Evolutionary conservation across 805 yeast species (phyloP).

Genomic region (Candida tallmaniae): DNA sequence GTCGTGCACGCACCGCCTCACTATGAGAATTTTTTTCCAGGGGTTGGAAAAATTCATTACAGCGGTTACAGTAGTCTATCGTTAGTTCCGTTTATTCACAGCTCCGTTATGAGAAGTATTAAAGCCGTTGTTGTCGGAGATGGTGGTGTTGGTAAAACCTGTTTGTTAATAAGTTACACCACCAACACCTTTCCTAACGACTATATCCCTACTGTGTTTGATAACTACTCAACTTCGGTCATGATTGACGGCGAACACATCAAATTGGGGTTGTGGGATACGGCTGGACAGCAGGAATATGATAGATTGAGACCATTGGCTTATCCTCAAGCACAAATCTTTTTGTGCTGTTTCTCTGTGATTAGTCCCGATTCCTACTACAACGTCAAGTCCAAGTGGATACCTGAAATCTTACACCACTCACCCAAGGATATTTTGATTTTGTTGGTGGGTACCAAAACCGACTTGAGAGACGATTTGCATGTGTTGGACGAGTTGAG

Average conservation of each 20-base stretch:
- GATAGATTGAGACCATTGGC: slow-evolving; percentile 85
- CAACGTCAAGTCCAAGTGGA: slow-evolving; percentile 71
- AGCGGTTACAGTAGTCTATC: too few relatives aligned
- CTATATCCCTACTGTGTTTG: slow-evolving; percentile 91
- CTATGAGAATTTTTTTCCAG: too few relatives aligned
- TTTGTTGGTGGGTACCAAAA: slow-evolving; percentile 81
- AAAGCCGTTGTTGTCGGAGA: slow-evolving; percentile 94
- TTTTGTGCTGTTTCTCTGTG: slow-evolving; percentile 80
- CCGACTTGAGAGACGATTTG: slow-evolving; percentile 79
- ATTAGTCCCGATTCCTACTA: slow-evolving; percentile 76
- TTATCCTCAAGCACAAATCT: slow-evolving; percentile 89
- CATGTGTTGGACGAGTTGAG: slow-evolving; percentile 66
- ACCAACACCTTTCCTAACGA: slow-evolving; percentile 92
- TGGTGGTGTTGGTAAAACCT: slow-evolving; percentile 94
- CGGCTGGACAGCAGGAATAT: slow-evolving; percentile 93
- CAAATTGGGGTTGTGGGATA: slow-evolving; percentile 89
- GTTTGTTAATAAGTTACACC: slow-evolving; percentile 81
- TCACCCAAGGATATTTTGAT: slow-evolving; percentile 67
- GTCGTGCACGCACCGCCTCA: too few relatives aligned
- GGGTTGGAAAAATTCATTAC: too few relatives aligned
- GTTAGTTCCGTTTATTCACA: too few relatives aligned
- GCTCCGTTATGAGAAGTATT: slow-evolving; percentile 75
- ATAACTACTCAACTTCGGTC: slow-evolving; percentile 83
- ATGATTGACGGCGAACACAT: slow-evolving; percentile 78
- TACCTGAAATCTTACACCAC: slow-evolving; percentile 83